Conservation (phyloP, 148 eudicot species). For the Persicaria maculosa region DNA sequence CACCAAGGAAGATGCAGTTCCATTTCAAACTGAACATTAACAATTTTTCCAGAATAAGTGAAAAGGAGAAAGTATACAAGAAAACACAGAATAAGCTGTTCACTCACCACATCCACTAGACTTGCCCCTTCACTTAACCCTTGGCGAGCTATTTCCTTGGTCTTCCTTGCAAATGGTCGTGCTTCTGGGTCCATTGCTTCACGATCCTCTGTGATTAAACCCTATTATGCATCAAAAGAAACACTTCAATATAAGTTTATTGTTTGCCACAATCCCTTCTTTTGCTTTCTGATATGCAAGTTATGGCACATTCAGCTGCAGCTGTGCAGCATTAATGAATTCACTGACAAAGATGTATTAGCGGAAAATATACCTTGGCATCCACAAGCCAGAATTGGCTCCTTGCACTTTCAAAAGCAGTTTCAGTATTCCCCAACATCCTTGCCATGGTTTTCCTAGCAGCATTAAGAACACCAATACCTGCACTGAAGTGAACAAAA, state of each 20-base stretch:
- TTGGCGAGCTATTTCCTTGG: constrained; percentile 74
- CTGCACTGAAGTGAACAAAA: constrained; percentile 58
- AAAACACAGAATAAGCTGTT: not conserved
- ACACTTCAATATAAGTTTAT: constrained; percentile 2
- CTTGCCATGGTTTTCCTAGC: constrained; percentile 98
- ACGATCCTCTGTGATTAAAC: constrained; percentile 84
- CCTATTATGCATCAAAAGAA: constrained; percentile 31
- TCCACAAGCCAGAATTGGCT: constrained; percentile 98
- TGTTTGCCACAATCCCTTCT: not conserved
- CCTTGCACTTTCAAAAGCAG: constrained; percentile 90
- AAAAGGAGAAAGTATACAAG: not conserved
- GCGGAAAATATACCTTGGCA: constrained; percentile 51
- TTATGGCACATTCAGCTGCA: not conserved
- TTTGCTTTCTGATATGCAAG: not conserved
- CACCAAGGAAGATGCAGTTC: not conserved
- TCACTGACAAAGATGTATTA: not conserved
- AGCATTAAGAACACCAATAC: constrained; percentile 96
- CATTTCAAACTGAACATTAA: not conserved
- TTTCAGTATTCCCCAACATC: constrained; percentile 80
- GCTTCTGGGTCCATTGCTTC: constrained; percentile 77
- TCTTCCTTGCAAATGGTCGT: constrained; percentile 75
- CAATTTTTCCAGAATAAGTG: not conserved
- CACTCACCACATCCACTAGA: constrained; percentile 85
- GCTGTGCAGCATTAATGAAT: not conserved
- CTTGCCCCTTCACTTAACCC: constrained; percentile 87